A percentile compares a stretch with the other conserved stretches of the same genome.
These are phyloP conservation scores for Plasmodium fragile DNA, from an alignment of 169 alveolate genomes.

Conservation along the genomic window DNA sequence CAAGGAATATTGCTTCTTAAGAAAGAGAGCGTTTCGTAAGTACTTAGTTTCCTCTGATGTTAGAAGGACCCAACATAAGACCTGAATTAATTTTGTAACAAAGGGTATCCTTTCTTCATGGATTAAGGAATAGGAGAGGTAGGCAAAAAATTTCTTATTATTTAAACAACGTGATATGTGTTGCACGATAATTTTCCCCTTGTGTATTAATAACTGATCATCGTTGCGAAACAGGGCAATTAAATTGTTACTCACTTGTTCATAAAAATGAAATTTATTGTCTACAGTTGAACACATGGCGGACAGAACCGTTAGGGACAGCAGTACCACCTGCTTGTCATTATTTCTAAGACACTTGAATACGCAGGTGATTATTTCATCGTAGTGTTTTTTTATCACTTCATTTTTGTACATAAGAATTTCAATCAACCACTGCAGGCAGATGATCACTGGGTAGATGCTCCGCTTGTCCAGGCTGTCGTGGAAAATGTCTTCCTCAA, in stretches of 20 bases:
- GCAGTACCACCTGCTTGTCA: conserved; percentile 41
- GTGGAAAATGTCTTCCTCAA: conserved; percentile 25
- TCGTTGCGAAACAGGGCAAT: conserved; percentile 28
- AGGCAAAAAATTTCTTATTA: conserved; percentile 65
- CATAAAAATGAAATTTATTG: conserved; percentile 60
- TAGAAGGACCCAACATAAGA: conserved; percentile 84
- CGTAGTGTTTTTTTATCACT: conserved; percentile 29
- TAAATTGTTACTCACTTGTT: conserved; percentile 37
- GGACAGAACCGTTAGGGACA: conserved; percentile 63
- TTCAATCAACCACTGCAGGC: conserved; percentile 63
- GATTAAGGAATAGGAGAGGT: conserved; percentile 42
- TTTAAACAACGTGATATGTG: conserved; percentile 58
- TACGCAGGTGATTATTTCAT: conserved; percentile 43
- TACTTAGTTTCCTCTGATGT: conserved; percentile 84
- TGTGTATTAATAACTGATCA: conserved; percentile 51
- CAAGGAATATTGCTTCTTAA: conserved; percentile 63
- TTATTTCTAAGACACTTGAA: conserved; percentile 54
- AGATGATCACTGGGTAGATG: conserved; percentile 66
- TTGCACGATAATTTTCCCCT: conserved; percentile 58
- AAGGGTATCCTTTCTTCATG: conserved; percentile 21
- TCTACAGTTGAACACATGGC: conserved; percentile 73
- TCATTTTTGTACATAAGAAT: conserved; percentile 56
- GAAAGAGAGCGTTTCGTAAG: conserved; percentile 78
- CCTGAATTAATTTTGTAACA: conserved; percentile 79
- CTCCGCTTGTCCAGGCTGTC: conserved; percentile 52